A percentile compares a stretch with the other conserved stretches of the same genome.
Conservation (phyloP, 148 eudicot species). For the Bassia scoparia region DNA sequence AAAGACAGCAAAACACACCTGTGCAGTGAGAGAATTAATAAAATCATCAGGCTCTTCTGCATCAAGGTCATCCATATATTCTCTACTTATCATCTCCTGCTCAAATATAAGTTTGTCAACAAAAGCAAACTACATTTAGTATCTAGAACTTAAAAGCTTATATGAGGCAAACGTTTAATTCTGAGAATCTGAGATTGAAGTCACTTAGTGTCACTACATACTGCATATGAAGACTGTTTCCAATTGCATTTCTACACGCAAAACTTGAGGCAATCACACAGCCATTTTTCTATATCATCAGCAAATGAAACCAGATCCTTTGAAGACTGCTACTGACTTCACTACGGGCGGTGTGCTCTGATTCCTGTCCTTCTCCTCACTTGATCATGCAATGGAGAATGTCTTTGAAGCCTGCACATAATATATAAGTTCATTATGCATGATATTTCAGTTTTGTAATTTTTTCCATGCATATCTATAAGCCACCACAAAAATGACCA, state of each 20-base stretch:
- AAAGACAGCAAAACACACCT: conserved; percentile 38
- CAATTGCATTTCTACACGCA: conserved; percentile 92
- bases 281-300: conserved; percentile 89
- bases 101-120: conserved; percentile 21
- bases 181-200: neutral
- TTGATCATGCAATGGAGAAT: conserved; percentile 55
- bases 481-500: conserved; percentile 1
- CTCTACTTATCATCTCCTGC: conserved; percentile 85
- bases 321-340: conserved; percentile 44
- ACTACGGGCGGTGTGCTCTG: conserved; percentile 46
- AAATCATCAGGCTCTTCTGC: conserved; percentile 99
- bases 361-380: conserved; percentile 43
- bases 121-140: conserved; percentile 16
- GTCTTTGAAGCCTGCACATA: conserved; percentile 75
- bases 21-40: conserved; percentile 84
- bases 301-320: conserved; percentile 86
- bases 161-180: neutral
- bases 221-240: conserved; percentile 98
- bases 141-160: conserved; percentile 8
- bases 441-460: neutral
- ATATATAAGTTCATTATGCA: too few relatives aligned
- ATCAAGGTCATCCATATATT: conserved; percentile 92
- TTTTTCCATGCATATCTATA: neutral
- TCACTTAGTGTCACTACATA: conserved; percentile 26
- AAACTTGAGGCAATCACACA: conserved; percentile 95